Evolutionary conservation across 2,329 filamentous ascomycete genomes (phyloP).

Genomic region (Colletotrichum viniferum): DNA sequence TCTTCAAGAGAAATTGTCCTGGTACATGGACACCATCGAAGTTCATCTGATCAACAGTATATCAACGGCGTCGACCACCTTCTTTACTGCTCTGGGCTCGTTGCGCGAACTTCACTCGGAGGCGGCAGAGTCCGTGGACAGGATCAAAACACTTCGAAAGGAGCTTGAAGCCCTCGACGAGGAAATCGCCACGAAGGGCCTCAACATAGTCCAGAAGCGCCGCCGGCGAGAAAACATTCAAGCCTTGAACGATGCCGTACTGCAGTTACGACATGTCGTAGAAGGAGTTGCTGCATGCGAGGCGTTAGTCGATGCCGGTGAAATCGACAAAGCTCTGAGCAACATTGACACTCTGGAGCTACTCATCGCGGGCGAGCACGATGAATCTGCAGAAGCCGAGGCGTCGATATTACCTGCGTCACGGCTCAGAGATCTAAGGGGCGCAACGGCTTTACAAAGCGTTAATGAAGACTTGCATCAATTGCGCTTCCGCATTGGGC

Average conservation of each 20-base stretch:
- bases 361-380: constrained; percentile 76
- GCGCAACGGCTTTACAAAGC: constrained; percentile 79
- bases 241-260: constrained; percentile 80
- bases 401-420: constrained; percentile 32
- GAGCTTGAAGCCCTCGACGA: constrained; percentile 83
- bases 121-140: constrained; percentile 85
- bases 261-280: constrained; percentile 81
- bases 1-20: constrained; percentile 95
- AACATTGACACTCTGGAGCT: constrained; percentile 79
- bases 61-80: constrained; percentile 92
- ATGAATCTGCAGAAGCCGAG: constrained; percentile 36
- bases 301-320: constrained; percentile 79
- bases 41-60: constrained; percentile 97
- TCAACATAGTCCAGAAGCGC: constrained; percentile 85
- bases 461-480: constrained; percentile 78
- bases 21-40: constrained; percentile 99
- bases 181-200: constrained; percentile 83
- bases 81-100: constrained; percentile 92
- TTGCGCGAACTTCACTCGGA: constrained; percentile 90
- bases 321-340: constrained; percentile 80
- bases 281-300: constrained; percentile 79
- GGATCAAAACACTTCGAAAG: constrained; percentile 80
- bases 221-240: constrained; percentile 83
- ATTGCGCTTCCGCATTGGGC: constrained; percentile 81
- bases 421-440: constrained; percentile 71